phyloP scores from a whole-genome alignment of 129 eudicot species.

The Heracleum sosnowskyi region DNA sequence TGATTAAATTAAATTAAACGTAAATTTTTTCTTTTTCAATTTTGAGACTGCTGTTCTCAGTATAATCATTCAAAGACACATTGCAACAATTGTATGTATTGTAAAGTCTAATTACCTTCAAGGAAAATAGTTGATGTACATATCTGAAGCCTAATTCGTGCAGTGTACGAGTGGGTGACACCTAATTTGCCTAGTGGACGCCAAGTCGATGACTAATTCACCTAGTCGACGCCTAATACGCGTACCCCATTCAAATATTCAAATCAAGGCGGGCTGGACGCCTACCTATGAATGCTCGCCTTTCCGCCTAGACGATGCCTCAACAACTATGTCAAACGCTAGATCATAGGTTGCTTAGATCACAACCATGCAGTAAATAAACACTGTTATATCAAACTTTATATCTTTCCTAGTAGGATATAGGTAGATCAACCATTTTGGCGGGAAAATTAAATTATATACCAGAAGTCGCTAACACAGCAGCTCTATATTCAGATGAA shows the following conservation, averaged over 20 bases:
- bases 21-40: neutral
- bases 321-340: neutral
- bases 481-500: neutral
- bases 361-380: neutral
- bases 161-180: neutral
- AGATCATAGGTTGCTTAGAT: neutral
- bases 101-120: neutral
- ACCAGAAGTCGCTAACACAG: neutral
- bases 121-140: neutral
- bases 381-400: neutral
- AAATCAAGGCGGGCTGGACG: neutral
- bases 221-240: neutral
- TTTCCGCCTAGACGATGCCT: neutral
- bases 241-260: neutral
- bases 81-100: neutral
- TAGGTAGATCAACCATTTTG: neutral
- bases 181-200: neutral
- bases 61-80: neutral
- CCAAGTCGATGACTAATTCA: neutral
- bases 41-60: neutral
- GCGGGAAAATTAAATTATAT: neutral
- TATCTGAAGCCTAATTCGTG: neutral
- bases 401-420: neutral
- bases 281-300: neutral
- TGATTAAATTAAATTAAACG: neutral